Percentiles rank a stretch among this genome's conserved stretches.
These are phyloP conservation scores for Globisporangium polare DNA, from an alignment of 352 stramenopile genomes.

Conservation along the genomic window DNA sequence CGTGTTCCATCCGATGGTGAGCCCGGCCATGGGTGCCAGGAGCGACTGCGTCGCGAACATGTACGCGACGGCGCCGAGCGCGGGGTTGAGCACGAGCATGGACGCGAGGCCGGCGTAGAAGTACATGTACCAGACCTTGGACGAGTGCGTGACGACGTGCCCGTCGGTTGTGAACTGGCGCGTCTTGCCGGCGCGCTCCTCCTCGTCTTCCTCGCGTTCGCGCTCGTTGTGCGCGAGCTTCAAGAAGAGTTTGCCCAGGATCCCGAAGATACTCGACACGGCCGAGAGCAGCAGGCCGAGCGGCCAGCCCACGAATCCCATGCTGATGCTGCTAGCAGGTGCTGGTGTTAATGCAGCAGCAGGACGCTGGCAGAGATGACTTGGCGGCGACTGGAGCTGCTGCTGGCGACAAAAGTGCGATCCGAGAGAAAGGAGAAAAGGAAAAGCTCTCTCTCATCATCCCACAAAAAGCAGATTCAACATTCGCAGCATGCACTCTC, in stretches of 20 bases:
- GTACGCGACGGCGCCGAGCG: slow-evolving; percentile 58
- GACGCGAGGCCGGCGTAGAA: slow-evolving; percentile 67
- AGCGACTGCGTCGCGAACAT: slow-evolving; percentile 80
- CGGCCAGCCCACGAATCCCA: slow-evolving; percentile 66
- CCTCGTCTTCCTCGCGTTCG: slow-evolving; percentile 51
- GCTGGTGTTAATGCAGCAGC: background rate
- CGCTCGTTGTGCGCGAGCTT: slow-evolving; percentile 77
- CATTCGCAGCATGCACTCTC: background rate
- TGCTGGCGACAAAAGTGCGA: background rate
- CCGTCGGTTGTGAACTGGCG: slow-evolving; percentile 22
- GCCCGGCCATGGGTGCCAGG: slow-evolving; percentile 73
- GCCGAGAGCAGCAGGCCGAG: slow-evolving; percentile 71
- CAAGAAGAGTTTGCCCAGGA: slow-evolving; percentile 76
- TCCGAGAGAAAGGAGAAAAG: no score
- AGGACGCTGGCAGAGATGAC: no score
- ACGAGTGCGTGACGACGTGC: slow-evolving; percentile 3
- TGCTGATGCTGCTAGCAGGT: slow-evolving; percentile 2
- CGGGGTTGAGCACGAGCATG: slow-evolving; percentile 76
- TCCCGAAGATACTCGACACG: slow-evolving; percentile 75
- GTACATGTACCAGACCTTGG: slow-evolving; percentile 50
- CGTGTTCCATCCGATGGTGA: slow-evolving; percentile 84
- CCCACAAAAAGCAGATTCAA: background rate
- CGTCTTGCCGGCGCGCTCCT: slow-evolving; percentile 21
- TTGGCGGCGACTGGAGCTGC: background rate
- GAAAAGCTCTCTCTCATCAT: background rate